Conservation (phyloP, 2,329 filamentous ascomycete genomes). For the Fusarium palustre region DNA sequence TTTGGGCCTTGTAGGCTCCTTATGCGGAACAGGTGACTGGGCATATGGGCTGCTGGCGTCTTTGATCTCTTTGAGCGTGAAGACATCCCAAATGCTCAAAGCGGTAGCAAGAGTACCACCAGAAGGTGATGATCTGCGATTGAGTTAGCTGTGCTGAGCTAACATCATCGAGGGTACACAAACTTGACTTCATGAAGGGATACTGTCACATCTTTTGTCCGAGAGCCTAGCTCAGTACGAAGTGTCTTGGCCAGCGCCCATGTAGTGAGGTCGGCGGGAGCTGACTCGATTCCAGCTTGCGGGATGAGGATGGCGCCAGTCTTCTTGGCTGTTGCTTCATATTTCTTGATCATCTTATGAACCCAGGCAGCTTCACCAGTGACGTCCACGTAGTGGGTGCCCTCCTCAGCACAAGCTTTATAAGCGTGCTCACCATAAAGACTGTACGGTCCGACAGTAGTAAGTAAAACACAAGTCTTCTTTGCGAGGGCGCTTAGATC, state of each 20-base stretch:
- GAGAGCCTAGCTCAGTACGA: conserved; percentile 61
- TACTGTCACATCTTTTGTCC: conserved; percentile 66
- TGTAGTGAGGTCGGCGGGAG: conserved; percentile 69
- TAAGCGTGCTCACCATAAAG: conserved; percentile 69
- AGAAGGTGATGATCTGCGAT: conserved; percentile 58
- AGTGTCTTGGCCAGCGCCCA: conserved; percentile 65
- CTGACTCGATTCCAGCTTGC: conserved; percentile 72
- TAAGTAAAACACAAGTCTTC: conserved; percentile 68
- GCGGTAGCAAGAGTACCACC: conserved; percentile 77
- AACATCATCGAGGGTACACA: conserved; percentile 22
- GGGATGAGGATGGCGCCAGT: conserved; percentile 71
- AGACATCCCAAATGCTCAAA: conserved; percentile 68
- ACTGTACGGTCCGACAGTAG: conserved; percentile 70
- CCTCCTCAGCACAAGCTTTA: conserved; percentile 70
- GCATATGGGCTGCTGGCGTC: conserved; percentile 64
- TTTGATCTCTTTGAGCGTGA: conserved; percentile 60
- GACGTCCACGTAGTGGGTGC: conserved; percentile 73
- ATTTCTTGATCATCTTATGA: conserved; percentile 69
- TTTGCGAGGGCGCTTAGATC: conserved; percentile 63
- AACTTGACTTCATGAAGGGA: conserved; percentile 59
- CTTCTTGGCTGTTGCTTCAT: conserved; percentile 63
- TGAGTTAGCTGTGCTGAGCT: conserved; percentile 14
- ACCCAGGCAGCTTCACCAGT: conserved; percentile 72
- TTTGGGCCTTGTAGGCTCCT: conserved; percentile 46
- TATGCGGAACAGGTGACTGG: conserved; percentile 66